Evolutionary conservation across 768 basidiomycete species (phyloP).

Genomic region (Candolleomyces eurysporus): DNA sequence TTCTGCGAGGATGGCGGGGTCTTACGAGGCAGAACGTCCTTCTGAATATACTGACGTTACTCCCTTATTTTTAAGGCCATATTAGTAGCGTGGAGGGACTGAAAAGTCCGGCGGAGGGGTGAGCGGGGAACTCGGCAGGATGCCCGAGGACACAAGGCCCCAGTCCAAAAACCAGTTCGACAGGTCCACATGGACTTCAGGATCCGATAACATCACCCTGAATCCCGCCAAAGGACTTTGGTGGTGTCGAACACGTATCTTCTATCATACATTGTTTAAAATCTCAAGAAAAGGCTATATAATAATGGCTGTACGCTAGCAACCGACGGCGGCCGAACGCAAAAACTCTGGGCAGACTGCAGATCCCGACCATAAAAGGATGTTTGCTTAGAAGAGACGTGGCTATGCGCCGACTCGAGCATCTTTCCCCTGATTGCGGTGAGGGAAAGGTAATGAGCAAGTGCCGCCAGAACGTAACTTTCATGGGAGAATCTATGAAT

Average conservation of each 20-base stretch:
- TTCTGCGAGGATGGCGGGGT: too few relatives aligned
- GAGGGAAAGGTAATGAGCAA: neutral
- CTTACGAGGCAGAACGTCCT: neutral
- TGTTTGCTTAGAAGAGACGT: neutral
- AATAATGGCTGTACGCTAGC: neutral
- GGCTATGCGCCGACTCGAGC: neutral
- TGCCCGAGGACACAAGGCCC: conserved; percentile 22
- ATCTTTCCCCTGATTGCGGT: conserved; percentile 1
- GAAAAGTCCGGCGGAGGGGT: conserved; percentile 32
- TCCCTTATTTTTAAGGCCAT: neutral
- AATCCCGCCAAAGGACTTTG: neutral
- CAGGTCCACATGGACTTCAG: neutral
- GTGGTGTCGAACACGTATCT: neutral
- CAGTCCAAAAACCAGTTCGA: neutral
- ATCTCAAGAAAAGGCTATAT: neutral
- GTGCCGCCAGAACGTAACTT: too few relatives aligned
- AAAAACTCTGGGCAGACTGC: neutral
- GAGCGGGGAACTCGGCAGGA: conserved; percentile 41
- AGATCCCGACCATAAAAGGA: neutral
- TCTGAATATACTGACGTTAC: too few relatives aligned
- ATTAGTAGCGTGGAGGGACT: neutral
- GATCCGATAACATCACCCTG: neutral
- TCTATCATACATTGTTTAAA: neutral
- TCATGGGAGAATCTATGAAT: too few relatives aligned
- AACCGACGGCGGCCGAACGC: neutral